Evolutionary conservation across 768 basidiomycete species (phyloP).

Genomic region (Lactarius hatsudake): DNA sequence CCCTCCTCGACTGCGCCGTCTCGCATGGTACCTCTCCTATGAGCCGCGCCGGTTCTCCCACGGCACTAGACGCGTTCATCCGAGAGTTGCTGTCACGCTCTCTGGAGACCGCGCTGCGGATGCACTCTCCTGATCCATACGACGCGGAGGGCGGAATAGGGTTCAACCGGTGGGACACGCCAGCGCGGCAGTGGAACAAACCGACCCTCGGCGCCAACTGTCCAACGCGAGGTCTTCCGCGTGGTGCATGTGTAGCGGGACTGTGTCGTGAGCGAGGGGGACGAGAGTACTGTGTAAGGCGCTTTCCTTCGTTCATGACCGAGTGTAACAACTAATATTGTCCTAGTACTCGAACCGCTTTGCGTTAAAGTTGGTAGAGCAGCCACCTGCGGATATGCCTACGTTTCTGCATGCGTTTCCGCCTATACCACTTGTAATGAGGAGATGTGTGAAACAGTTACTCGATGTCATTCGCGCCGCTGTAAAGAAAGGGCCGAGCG

Average conservation of each 20-base stretch:
- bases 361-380: constrained; percentile 71
- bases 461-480: constrained; percentile 55
- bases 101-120: constrained; percentile 68
- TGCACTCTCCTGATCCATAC: constrained; percentile 68
- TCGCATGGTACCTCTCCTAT: constrained; percentile 38
- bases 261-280: constrained; percentile 69
- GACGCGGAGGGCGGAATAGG: constrained; percentile 65
- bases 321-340: constrained; percentile 9
- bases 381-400: constrained; percentile 62
- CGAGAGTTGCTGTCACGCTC: constrained; percentile 69
- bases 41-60: constrained; percentile 25
- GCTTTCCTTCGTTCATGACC: too few species aligned
- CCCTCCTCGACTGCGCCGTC: constrained; percentile 66
- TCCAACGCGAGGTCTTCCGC: constrained; percentile 64
- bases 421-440: constrained; percentile 60
- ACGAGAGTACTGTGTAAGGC: constrained; percentile 76
- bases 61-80: constrained; percentile 42
- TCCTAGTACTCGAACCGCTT: constrained; percentile 68
- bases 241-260: constrained; percentile 85
- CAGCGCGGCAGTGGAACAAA: constrained; percentile 85
- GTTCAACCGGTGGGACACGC: constrained; percentile 69
- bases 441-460: constrained; percentile 60
- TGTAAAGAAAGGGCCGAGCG: constrained; percentile 35
- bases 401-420: constrained; percentile 58
- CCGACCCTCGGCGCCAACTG: constrained; percentile 40